Conservation (phyloP, 768 basidiomycete species). For the Mycena filopes region DNA sequence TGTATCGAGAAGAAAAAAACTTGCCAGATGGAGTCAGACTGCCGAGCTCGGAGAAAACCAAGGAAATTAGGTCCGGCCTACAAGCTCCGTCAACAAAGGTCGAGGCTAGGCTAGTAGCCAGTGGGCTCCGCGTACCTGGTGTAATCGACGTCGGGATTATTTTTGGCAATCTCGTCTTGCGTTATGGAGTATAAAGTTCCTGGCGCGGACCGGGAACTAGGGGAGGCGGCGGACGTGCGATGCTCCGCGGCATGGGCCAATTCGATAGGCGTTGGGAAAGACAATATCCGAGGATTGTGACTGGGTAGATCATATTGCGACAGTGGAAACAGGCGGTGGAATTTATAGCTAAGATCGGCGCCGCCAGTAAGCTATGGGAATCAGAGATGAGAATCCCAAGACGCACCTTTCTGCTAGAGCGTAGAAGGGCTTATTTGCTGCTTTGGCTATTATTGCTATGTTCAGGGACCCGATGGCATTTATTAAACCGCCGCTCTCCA, state of each 20-base stretch:
- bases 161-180: conserved; percentile 82
- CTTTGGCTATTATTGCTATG: conserved; percentile 95
- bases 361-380: conserved; percentile 34
- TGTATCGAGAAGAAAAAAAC: neutral
- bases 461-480: conserved; percentile 96
- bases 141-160: conserved; percentile 93
- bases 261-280: conserved; percentile 62
- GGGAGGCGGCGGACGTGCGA: conserved; percentile 21
- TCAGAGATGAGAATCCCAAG: conserved; percentile 29
- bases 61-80: conserved; percentile 91
- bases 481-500: conserved; percentile 93
- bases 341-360: conserved; percentile 82
- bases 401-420: conserved; percentile 89
- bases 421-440: conserved; percentile 95
- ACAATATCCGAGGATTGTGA: conserved; percentile 78
- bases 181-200: conserved; percentile 65
- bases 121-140: conserved; percentile 69
- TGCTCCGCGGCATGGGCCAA: conserved; percentile 13
- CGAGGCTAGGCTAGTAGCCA: no score
- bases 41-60: conserved; percentile 95
- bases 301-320: conserved; percentile 91
- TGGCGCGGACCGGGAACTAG: conserved; percentile 27
- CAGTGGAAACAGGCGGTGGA: conserved; percentile 94
- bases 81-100: conserved; percentile 31
- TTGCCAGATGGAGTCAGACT: conserved; percentile 74